These are phyloP conservation scores for Pisolithus albus DNA, from an alignment of 768 basidiomycete species.

Conservation along the genomic window DNA sequence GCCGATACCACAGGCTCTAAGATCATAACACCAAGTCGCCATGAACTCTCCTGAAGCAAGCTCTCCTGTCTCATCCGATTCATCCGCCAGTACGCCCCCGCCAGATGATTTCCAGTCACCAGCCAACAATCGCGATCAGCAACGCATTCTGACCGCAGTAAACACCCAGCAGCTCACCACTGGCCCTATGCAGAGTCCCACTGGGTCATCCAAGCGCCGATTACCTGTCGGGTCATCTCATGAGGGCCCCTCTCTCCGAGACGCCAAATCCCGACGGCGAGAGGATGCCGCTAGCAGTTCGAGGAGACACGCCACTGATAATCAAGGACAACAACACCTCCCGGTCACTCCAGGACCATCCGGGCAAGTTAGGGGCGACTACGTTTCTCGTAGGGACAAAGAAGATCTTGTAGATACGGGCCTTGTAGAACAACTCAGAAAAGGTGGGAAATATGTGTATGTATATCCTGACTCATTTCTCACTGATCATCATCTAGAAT, in stretches of 20 bases:
- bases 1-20: not conserved
- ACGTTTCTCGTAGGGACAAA: conserved; percentile 43
- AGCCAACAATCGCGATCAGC: conserved; percentile 20
- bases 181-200: conserved; percentile 15
- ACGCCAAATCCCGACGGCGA: conserved; percentile 44
- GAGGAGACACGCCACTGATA: conserved; percentile 19
- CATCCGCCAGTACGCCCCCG: conserved; percentile 30
- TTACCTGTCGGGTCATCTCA: conserved; percentile 42
- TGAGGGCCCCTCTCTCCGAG: conserved; percentile 38
- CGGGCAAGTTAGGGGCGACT: conserved; percentile 28
- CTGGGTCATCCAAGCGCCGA: conserved; percentile 42
- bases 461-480: not conserved
- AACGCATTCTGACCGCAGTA: conserved; percentile 14
- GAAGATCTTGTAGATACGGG: conserved; percentile 47
- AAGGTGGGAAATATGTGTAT: conserved; percentile 33
- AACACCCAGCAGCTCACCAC: conserved; percentile 17
- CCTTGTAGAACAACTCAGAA: conserved; percentile 47
- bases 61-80: conserved; percentile 31
- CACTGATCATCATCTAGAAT: not conserved
- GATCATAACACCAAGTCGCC: not conserved
- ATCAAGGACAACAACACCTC: conserved; percentile 12
- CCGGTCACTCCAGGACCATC: conserved; percentile 12
- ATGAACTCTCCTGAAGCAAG: conserved; percentile 35
- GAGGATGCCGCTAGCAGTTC: conserved; percentile 31
- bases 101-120: conserved; percentile 29